Conservation (phyloP, 768 basidiomycete genomes). For the Xerocomellus chrysenteron region DNA sequence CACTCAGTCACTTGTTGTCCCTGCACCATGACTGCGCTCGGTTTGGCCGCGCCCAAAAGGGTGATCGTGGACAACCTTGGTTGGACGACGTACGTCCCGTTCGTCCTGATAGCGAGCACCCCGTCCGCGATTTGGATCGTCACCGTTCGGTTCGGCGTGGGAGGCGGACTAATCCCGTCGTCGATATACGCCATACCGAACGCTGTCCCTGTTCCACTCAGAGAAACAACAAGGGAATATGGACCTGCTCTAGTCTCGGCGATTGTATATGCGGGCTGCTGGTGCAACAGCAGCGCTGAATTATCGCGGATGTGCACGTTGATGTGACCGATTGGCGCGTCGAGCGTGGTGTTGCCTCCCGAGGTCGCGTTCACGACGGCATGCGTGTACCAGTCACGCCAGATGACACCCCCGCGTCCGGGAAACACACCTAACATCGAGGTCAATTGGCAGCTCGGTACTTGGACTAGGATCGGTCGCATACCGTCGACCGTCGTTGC, state of each 20-base stretch:
- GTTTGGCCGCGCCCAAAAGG: slow-evolving; percentile 51
- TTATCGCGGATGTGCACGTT: slow-evolving; percentile 71
- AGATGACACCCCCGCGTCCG: slow-evolving; percentile 52
- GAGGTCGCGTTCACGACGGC: slow-evolving; percentile 44
- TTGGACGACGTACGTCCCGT: slow-evolving; percentile 31
- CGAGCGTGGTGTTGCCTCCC: slow-evolving; percentile 45
- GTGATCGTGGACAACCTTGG: slow-evolving; percentile 51
- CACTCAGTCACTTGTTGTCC: slow-evolving; percentile 35
- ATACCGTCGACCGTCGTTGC: slow-evolving; percentile 62
- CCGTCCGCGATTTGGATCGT: slow-evolving; percentile 40
- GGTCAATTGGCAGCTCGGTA: not conserved
- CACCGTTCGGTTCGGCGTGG: slow-evolving; percentile 49
- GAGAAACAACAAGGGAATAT: slow-evolving; percentile 59
- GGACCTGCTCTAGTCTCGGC: slow-evolving; percentile 60
- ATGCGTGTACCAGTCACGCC: slow-evolving; percentile 74
- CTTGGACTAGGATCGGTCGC: slow-evolving; percentile 18
- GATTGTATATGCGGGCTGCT: slow-evolving; percentile 60
- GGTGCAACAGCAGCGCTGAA: slow-evolving; percentile 59
- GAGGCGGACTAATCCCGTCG: slow-evolving; percentile 54
- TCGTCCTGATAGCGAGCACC: slow-evolving; percentile 35
- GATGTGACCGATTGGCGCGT: slow-evolving; percentile 69
- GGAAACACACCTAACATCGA: slow-evolving; percentile 54
- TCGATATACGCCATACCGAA: slow-evolving; percentile 64
- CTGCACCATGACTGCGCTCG: slow-evolving; percentile 39
- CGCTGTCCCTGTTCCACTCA: slow-evolving; percentile 45